Evolutionary conservation across 768 basidiomycete genomes (phyloP).

Genomic region (Termitomyces sp.): DNA sequence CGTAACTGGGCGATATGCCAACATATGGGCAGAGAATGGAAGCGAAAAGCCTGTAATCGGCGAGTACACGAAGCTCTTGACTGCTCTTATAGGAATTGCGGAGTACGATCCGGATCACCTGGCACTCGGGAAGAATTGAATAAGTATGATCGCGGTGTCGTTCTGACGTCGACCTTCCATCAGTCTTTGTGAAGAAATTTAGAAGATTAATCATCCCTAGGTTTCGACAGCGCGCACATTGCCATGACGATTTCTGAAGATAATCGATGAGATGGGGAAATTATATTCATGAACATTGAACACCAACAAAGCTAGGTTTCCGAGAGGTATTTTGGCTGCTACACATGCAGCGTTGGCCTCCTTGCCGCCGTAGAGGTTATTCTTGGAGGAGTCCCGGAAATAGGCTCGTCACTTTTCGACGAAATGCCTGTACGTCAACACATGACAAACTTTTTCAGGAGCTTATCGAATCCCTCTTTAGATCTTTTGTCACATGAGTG

Average conservation of each 20-base stretch:
- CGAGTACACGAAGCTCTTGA: background rate
- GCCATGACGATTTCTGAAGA: background rate
- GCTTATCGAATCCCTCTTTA: background rate
- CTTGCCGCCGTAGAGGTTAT: conserved; percentile 25
- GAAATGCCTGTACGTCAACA: background rate
- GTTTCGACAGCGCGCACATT: background rate
- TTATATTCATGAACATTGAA: conserved; percentile 68
- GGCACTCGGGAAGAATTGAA: background rate
- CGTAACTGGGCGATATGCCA: background rate
- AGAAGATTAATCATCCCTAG: background rate
- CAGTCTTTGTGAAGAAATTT: conserved; percentile 2
- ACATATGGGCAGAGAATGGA: conserved; percentile 3
- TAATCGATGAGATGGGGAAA: background rate
- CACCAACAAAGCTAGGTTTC: conserved; percentile 76
- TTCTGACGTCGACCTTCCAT: conserved; percentile 5
- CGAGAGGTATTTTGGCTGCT: conserved; percentile 71
- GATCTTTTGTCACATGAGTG: conserved; percentile 7
- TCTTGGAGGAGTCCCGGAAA: background rate
- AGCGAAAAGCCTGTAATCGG: background rate
- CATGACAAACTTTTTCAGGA: conserved; percentile 7
- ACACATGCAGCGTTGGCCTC: conserved; percentile 82
- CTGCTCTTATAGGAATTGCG: conserved; percentile 6
- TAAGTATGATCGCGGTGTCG: background rate
- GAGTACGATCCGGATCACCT: conserved; percentile 7
- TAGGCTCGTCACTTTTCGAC: background rate